phyloP scores from a whole-genome alignment of 1,284 basidiomycete species.

The Ganoderma sinense region DNA sequence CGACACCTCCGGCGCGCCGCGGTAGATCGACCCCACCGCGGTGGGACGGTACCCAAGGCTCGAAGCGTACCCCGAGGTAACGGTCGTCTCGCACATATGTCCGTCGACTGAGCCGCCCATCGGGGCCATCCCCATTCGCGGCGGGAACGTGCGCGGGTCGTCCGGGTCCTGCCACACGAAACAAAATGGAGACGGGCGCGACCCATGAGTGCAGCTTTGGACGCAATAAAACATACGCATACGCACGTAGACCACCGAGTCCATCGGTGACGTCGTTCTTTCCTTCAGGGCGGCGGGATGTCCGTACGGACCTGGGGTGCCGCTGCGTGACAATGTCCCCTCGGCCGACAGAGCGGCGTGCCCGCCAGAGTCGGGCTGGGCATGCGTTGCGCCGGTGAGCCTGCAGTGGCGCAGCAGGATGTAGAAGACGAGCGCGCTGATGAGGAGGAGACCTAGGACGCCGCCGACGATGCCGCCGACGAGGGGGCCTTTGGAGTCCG shows the following conservation, averaged over 20 bases:
- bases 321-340: neutral
- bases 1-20: neutral
- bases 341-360: neutral
- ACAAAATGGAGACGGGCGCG: neutral
- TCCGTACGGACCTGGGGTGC: neutral
- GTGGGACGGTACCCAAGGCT: neutral
- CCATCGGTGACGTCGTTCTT: neutral
- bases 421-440: neutral
- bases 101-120: neutral
- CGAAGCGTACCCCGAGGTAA: neutral
- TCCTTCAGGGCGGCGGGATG: neutral
- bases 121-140: neutral
- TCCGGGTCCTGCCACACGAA: neutral
- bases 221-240: neutral
- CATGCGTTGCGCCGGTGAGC: neutral
- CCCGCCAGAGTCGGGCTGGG: neutral
- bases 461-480: slow-evolving; percentile 9
- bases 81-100: neutral
- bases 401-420: neutral
- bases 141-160: slow-evolving; percentile 1
- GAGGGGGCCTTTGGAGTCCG: neutral
- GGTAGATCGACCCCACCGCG: neutral
- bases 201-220: too few relatives aligned
- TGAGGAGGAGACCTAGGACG: slow-evolving; percentile 4
- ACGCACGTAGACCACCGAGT: neutral